A percentile compares a stretch with the other conserved stretches of the same genome.
Conservation (phyloP, 2,329 filamentous ascomycete genomes). For the Penicillium glabrum region DNA sequence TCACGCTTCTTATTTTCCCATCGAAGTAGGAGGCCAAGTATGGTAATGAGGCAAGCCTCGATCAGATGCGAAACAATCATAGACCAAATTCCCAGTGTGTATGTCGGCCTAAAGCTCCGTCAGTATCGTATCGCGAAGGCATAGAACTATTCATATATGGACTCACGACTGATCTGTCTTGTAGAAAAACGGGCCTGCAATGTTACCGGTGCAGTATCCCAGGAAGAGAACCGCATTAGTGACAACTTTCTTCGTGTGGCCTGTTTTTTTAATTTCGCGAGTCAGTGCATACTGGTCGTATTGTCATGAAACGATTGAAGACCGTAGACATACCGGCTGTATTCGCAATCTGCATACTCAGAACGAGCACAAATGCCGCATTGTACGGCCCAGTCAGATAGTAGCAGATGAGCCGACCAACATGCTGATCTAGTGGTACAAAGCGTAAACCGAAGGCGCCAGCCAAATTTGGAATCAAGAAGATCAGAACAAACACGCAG, state of each 20-base stretch:
- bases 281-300: not conserved
- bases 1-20: constrained; percentile 54
- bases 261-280: constrained; percentile 23
- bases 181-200: constrained; percentile 64
- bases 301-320: not conserved
- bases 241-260: constrained; percentile 64
- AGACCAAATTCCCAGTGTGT: constrained; percentile 55
- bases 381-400: constrained; percentile 57
- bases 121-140: not conserved
- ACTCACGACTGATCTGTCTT: constrained; percentile 50
- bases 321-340: constrained; percentile 38
- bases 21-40: constrained; percentile 49
- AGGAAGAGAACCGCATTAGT: constrained; percentile 63
- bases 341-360: constrained; percentile 47
- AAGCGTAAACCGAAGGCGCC: constrained; percentile 60
- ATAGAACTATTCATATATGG: not conserved
- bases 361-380: constrained; percentile 53
- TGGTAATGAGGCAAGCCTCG: constrained; percentile 49
- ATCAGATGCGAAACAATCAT: constrained; percentile 57
- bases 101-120: constrained; percentile 40
- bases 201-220: constrained; percentile 61
- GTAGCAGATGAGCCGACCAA: constrained; percentile 60
- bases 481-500: constrained; percentile 55
- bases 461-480: constrained; percentile 60
- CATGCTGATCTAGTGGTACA: constrained; percentile 50